Evolutionary conservation across 495 filamentous ascomycete genomes (phyloP).

Genomic region (Haplographium delicatum): DNA sequence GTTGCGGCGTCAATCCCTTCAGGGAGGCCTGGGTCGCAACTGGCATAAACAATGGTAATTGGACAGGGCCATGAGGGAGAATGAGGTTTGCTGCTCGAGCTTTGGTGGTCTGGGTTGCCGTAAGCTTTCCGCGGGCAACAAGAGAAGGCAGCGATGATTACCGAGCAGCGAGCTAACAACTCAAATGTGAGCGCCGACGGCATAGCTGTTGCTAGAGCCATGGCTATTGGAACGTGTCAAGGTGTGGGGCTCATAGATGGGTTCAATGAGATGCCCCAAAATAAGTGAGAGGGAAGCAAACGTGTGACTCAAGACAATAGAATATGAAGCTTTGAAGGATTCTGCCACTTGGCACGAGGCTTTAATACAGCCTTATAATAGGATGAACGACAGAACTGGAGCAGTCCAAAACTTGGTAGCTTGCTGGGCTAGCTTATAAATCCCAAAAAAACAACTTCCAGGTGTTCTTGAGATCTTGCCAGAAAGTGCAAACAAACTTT

Average conservation of each 20-base stretch:
- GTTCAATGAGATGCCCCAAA: background rate
- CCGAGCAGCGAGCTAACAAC: constrained; percentile 76
- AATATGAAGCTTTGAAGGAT: constrained; percentile 8
- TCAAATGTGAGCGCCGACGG: constrained; percentile 78
- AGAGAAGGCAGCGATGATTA: constrained; percentile 36
- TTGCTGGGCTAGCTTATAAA: too few relatives aligned
- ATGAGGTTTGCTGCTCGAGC: constrained; percentile 86
- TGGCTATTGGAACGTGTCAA: too few relatives aligned
- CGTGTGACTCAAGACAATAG: background rate
- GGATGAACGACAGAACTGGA: too few relatives aligned
- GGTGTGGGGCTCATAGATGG: too few relatives aligned
- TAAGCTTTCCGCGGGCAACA: constrained; percentile 17
- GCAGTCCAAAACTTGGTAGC: too few relatives aligned
- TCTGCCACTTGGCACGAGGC: constrained; percentile 7
- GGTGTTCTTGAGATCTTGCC: too few relatives aligned
- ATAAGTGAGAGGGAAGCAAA: background rate
- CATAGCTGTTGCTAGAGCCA: constrained; percentile 37
- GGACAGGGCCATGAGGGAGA: constrained; percentile 86
- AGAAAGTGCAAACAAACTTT: too few relatives aligned
- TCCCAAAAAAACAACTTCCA: too few relatives aligned
- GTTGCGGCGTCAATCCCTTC: constrained; percentile 90
- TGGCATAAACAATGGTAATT: constrained; percentile 94
- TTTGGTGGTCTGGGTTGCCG: constrained; percentile 69
- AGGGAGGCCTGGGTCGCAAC: constrained; percentile 96
- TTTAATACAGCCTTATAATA: background rate